Evolutionary conservation across 371 early-diverging fungal species (phyloP).

Genomic region (Nematocida sp.): DNA sequence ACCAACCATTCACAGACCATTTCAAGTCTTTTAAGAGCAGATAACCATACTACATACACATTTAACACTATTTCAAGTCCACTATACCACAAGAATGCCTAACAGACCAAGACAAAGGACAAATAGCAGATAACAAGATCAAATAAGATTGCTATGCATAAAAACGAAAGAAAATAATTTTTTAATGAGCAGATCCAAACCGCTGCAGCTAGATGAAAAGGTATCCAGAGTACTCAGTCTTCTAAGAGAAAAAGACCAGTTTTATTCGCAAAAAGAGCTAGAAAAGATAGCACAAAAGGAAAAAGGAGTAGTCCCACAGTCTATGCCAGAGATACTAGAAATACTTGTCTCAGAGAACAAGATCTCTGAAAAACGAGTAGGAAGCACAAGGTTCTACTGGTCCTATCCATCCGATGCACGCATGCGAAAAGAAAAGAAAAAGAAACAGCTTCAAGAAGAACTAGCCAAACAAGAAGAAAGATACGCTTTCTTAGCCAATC

Average conservation of each 20-base stretch:
- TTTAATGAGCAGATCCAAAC: constrained; percentile 47
- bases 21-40: too few species aligned
- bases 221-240: constrained; percentile 13
- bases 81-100: too few species aligned
- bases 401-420: constrained; percentile 72
- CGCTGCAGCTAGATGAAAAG: constrained; percentile 40
- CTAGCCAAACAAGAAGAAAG: background rate
- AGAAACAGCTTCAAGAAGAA: constrained; percentile 31
- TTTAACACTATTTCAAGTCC: too few species aligned
- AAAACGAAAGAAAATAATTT: constrained; percentile 5
- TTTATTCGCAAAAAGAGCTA: constrained; percentile 69
- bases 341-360: constrained; percentile 77
- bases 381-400: constrained; percentile 82
- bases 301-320: constrained; percentile 75
- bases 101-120: too few species aligned
- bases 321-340: constrained; percentile 80
- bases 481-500: background rate
- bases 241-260: background rate
- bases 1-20: too few species aligned
- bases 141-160: too few species aligned
- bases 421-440: constrained; percentile 10
- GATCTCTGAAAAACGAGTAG: constrained; percentile 80
- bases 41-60: too few species aligned
- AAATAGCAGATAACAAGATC: too few species aligned
- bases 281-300: constrained; percentile 76